Evolutionary conservation across 2,329 filamentous ascomycete genomes (phyloP).

Genomic region (Botrytis pseudocinerea): DNA sequence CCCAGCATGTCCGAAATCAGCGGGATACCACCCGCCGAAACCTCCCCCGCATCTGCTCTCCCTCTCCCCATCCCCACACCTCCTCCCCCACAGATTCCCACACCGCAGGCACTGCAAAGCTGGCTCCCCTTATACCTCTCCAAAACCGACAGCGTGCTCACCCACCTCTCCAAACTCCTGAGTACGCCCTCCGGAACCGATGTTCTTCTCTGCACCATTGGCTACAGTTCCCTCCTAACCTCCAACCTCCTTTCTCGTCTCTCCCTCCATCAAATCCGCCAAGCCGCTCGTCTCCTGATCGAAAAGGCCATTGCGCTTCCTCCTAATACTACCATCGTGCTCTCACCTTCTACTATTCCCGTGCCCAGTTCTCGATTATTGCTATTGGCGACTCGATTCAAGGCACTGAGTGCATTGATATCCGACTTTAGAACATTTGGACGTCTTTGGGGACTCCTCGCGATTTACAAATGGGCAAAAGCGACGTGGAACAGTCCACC

Average conservation of each 20-base stretch:
- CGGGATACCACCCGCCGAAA: slow-evolving; percentile 31
- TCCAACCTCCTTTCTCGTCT: slow-evolving; percentile 53
- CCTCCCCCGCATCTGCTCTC: slow-evolving; percentile 28
- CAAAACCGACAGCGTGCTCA: slow-evolving; percentile 43
- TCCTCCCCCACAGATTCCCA: slow-evolving; percentile 28
- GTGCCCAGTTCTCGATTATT: slow-evolving; percentile 42
- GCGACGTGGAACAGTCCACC: slow-evolving; percentile 43
- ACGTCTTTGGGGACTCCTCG: slow-evolving; percentile 75
- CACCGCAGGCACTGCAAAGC: slow-evolving; percentile 30
- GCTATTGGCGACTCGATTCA: slow-evolving; percentile 52
- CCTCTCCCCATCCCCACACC: slow-evolving; percentile 26
- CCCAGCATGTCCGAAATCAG: slow-evolving; percentile 36
- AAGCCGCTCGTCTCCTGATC: slow-evolving; percentile 53
- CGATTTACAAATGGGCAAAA: slow-evolving; percentile 68
- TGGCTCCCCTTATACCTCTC: slow-evolving; percentile 41
- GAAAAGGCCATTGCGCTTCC: slow-evolving; percentile 54
- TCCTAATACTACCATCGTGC: slow-evolving; percentile 50
- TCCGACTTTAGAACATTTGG: slow-evolving; percentile 71
- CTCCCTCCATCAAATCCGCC: slow-evolving; percentile 58
- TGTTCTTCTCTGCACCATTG: slow-evolving; percentile 65
- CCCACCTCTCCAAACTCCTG: slow-evolving; percentile 62
- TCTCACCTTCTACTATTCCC: slow-evolving; percentile 34
- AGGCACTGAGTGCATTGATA: slow-evolving; percentile 63
- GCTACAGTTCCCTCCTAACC: slow-evolving; percentile 64
- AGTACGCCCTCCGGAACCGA: slow-evolving; percentile 70